These are phyloP conservation scores for Fusarium nelsonii DNA, from an alignment of 2,329 filamentous ascomycete species.

Conservation along the genomic window DNA sequence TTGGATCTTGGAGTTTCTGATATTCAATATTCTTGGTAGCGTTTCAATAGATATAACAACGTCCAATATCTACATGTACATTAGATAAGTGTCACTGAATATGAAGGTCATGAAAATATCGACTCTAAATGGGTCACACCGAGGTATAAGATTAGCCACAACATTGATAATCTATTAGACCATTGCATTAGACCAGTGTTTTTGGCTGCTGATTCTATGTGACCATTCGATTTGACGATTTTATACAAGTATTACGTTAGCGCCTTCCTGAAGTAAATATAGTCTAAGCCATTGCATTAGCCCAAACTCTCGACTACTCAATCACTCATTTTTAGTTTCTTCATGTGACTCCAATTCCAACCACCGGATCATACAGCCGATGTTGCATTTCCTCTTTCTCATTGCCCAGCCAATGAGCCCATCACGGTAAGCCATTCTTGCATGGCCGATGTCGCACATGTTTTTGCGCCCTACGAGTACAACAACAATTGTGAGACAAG, in stretches of 20 bases:
- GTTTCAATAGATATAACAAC: not conserved
- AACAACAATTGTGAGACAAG: not conserved
- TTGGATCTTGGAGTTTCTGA: not conserved
- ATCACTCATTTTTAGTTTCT: not conserved
- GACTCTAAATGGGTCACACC: too few species aligned
- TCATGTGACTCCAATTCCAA: not conserved
- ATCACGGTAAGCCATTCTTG: not conserved
- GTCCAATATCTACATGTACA: not conserved
- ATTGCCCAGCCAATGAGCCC: not conserved
- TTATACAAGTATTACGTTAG: slow-evolving; percentile 6
- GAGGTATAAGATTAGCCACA: too few species aligned
- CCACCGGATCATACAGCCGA: slow-evolving; percentile 3
- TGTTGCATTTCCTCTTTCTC: not conserved
- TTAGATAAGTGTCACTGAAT: not conserved
- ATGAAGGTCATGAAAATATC: too few species aligned
- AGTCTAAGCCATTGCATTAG: slow-evolving; percentile 4
- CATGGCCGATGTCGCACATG: slow-evolving; percentile 16
- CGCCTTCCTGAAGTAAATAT: not conserved
- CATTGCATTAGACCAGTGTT: not conserved
- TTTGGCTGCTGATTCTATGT: not conserved
- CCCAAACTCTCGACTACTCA: not conserved
- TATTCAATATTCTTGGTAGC: not conserved
- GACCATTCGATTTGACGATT: slow-evolving; percentile 19
- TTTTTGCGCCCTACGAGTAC: slow-evolving; percentile 23
- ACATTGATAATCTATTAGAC: not conserved